phyloP scores from a whole-genome alignment of 805 yeast species.

The Torulaspora quercuum region DNA sequence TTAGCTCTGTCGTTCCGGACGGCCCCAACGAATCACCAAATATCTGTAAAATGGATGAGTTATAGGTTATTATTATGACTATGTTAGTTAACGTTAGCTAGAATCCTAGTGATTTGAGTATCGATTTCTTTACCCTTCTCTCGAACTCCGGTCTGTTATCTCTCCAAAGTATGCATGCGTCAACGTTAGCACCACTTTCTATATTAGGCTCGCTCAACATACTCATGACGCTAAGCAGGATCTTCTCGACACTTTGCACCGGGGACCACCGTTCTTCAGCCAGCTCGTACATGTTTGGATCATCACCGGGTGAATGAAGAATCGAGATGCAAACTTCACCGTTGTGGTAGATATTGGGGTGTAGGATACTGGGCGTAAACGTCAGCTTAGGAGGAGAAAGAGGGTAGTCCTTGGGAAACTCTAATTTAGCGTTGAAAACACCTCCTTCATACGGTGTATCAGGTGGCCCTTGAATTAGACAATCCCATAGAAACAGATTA shows the following conservation, averaged over 20 bases:
- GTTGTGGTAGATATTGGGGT: constrained; percentile 90
- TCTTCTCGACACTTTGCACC: constrained; percentile 96
- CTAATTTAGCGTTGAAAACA: constrained; percentile 71
- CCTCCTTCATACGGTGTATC: constrained; percentile 87
- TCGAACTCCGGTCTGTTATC: constrained; percentile 71
- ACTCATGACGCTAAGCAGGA: constrained; percentile 84
- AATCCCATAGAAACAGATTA: constrained; percentile 77
- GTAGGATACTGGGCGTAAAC: constrained; percentile 78
- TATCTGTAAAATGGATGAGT: too few relatives aligned
- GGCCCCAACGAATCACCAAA: too few relatives aligned
- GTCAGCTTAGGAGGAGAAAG: constrained; percentile 73
- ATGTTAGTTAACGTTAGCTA: constrained; percentile 26
- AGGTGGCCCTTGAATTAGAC: constrained; percentile 76
- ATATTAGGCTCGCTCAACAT: constrained; percentile 97
- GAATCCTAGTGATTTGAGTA: constrained; percentile 67
- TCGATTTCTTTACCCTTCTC: constrained; percentile 60
- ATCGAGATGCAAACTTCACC: constrained; percentile 96
- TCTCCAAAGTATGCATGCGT: constrained; percentile 83
- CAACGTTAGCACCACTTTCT: constrained; percentile 91
- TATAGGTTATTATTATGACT: constrained; percentile 4
- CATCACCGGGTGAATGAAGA: constrained; percentile 94
- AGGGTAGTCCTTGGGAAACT: constrained; percentile 78
- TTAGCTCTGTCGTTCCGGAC: too few relatives aligned
- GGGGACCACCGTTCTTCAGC: constrained; percentile 99
- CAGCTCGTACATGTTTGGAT: constrained; percentile 90